phyloP scores from a whole-genome alignment of 2,329 filamentous ascomycete species.

The Diaporthe citrichinensis region DNA sequence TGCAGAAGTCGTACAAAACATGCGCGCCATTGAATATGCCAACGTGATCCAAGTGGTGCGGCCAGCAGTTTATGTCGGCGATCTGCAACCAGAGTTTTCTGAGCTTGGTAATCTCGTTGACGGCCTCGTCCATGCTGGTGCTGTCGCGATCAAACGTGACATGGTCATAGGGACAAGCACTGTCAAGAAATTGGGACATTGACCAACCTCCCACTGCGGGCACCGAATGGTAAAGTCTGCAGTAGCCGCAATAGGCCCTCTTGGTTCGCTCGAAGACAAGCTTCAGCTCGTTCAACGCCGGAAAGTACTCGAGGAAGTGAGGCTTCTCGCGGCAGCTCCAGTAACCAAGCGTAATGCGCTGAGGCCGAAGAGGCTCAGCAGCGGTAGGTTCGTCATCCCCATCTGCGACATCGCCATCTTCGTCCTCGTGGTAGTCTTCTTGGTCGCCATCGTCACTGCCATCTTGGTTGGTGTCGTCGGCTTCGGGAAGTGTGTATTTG shows the following conservation, averaged over 20 bases:
- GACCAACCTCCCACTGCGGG: rapidly evolving
- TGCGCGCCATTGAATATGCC: neutral
- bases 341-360: neutral
- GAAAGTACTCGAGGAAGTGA: neutral
- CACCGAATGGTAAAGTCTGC: rapidly evolving
- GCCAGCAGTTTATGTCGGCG: neutral
- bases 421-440: neutral
- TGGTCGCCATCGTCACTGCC: neutral
- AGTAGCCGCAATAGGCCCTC: rapidly evolving
- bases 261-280: neutral
- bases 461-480: neutral
- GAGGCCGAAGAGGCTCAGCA: neutral
- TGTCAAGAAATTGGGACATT: neutral
- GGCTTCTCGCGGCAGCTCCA: neutral
- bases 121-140: neutral
- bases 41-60: too few relatives aligned
- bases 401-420: neutral
- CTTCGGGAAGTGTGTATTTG: neutral
- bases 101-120: neutral
- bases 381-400: neutral
- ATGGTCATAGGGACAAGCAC: neutral
- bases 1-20: neutral
- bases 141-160: neutral
- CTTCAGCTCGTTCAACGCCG: neutral
- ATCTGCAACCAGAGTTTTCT: neutral